These are phyloP conservation scores for Clitopilus hobsonii DNA, from an alignment of 768 basidiomycete species.

Conservation along the genomic window DNA sequence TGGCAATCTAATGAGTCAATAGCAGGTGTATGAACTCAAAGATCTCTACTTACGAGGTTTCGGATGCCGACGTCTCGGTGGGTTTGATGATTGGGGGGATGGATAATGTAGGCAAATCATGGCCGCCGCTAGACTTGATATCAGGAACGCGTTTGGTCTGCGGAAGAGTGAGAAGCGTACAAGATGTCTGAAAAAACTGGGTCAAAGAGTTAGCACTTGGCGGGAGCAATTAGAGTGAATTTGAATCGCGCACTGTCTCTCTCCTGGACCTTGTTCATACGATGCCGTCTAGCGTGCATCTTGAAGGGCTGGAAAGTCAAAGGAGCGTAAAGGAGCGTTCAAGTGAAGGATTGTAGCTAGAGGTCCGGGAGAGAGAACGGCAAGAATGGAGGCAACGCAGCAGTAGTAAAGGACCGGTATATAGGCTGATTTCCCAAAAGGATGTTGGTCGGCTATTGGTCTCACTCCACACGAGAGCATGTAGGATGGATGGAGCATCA, in stretches of 20 bases:
- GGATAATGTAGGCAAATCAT: neutral
- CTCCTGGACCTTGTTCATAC: neutral
- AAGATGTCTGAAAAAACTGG: neutral
- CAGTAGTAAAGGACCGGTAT: neutral
- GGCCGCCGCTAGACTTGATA: neutral
- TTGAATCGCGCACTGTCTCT: neutral
- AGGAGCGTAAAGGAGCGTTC: neutral
- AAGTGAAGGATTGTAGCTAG: neutral
- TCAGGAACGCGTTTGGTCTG: neutral
- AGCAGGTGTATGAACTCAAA: neutral
- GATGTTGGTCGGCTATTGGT: conserved; percentile 6
- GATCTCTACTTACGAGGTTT: neutral
- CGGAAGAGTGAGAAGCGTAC: neutral
- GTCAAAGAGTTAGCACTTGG: neutral
- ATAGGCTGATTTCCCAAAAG: neutral
- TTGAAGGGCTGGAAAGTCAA: neutral
- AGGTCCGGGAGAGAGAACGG: neutral
- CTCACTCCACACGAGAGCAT: conserved; percentile 11
- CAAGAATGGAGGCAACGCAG: neutral
- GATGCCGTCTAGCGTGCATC: conserved; percentile 1
- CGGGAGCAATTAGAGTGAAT: neutral
- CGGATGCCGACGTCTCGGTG: neutral
- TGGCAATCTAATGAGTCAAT: conserved; percentile 2
- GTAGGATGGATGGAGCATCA: conserved; percentile 4
- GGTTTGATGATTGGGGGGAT: conserved; percentile 1